phyloP scores from a whole-genome alignment of 305 asterid genomes.

The Fraxinus sp. region DNA sequence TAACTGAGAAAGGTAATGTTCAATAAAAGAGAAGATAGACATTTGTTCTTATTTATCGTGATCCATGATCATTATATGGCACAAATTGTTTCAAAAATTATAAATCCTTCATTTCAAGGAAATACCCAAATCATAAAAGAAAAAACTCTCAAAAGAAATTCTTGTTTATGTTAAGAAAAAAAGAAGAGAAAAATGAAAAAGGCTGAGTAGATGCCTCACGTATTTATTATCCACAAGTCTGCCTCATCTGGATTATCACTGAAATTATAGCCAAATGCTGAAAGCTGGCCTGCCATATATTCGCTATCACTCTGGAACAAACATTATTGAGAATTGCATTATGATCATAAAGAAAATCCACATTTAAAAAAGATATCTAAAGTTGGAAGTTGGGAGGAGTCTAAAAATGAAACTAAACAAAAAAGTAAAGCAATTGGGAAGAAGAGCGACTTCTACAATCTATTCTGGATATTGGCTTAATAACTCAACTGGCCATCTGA shows the following conservation, averaged over 20 bases:
- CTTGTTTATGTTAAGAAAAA: background rate
- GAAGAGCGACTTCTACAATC: constrained; percentile 8
- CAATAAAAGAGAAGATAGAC: background rate
- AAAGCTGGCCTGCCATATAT: constrained; percentile 96
- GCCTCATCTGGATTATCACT: constrained; percentile 82
- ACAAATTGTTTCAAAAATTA: background rate
- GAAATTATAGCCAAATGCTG: constrained; percentile 85
- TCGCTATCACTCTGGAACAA: constrained; percentile 81
- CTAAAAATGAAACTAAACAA: background rate
- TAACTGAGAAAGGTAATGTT: background rate
- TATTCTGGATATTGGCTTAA: background rate
- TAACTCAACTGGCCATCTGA: constrained; percentile 1
- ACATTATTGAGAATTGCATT: constrained; percentile 9
- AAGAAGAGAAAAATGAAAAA: background rate
- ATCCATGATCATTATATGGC: background rate
- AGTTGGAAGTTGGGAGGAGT: constrained; percentile 5
- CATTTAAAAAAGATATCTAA: background rate
- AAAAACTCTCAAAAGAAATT: background rate
- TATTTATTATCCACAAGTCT: constrained; percentile 88
- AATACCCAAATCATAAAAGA: background rate
- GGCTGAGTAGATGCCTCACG: constrained; percentile 50
- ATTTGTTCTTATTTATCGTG: background rate
- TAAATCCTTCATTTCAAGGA: background rate
- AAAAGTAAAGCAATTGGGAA: constrained; percentile 5
- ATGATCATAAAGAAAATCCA: constrained; percentile 12